These are phyloP conservation scores for Mortierella antarctica DNA, from an alignment of 192 early-diverging fungal species.

Conservation along the genomic window DNA sequence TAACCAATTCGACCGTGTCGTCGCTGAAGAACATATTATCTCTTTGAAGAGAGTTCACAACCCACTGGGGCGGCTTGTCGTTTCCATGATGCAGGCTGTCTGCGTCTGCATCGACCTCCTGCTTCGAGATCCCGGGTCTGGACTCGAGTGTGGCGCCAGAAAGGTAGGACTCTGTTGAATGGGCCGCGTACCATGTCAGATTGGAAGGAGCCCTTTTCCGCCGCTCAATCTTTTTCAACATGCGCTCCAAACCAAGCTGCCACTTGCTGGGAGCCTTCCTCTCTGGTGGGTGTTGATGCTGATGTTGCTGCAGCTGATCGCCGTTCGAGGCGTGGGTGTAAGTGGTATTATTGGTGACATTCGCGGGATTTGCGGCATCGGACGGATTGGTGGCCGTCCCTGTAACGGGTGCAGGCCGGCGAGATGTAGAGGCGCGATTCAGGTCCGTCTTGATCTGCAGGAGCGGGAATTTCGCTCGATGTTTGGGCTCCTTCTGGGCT, in stretches of 20 bases:
- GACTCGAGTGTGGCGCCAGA: constrained; percentile 22
- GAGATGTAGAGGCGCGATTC: not conserved
- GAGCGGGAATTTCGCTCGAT: constrained; percentile 19
- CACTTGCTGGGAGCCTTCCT: constrained; percentile 28
- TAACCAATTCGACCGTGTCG: constrained; percentile 35
- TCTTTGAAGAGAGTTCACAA: constrained; percentile 17
- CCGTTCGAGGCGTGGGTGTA: not conserved
- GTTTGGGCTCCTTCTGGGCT: constrained; percentile 4
- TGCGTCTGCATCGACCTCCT: constrained; percentile 10
- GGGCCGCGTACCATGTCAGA: constrained; percentile 35
- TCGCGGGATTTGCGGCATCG: not conserved
- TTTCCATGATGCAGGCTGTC: constrained; percentile 22
- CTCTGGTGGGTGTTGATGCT: constrained; percentile 2
- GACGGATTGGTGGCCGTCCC: not conserved
- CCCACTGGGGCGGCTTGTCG: constrained; percentile 39
- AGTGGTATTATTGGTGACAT: not conserved
- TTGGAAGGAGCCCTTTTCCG: constrained; percentile 50
- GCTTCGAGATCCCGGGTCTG: not conserved
- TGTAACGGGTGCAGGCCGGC: constrained; percentile 1
- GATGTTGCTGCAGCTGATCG: not conserved
- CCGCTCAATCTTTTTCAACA: constrained; percentile 41
- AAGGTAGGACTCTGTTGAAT: constrained; percentile 31
- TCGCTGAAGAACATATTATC: constrained; percentile 39
- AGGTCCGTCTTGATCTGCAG: constrained; percentile 47
- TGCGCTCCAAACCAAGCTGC: constrained; percentile 43